phyloP scores from a whole-genome alignment of 1,284 basidiomycete genomes.

The Austropuccinia psidii region DNA sequence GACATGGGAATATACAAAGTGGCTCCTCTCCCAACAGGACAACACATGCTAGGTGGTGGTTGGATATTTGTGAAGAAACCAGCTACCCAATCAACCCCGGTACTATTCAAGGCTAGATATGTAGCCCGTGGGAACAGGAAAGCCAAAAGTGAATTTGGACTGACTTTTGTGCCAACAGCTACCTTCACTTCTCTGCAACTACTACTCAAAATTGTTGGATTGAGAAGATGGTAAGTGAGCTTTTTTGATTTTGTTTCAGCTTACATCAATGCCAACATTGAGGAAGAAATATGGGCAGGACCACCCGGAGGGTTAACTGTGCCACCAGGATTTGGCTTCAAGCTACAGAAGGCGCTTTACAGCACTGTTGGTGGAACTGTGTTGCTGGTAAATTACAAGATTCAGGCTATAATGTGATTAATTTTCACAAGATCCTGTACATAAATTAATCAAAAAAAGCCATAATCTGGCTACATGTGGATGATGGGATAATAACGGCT shows the following conservation, averaged over 20 bases:
- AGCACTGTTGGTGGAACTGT: slow-evolving; percentile 21
- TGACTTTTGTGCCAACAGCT: not conserved
- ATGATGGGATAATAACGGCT: too few species aligned
- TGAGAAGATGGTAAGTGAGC: not conserved
- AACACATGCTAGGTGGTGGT: too few species aligned
- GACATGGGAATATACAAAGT: too few species aligned
- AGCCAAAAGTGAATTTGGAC: not conserved
- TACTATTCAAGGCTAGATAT: not conserved
- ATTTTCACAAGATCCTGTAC: too few species aligned
- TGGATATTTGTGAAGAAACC: too few species aligned
- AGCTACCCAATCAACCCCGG: too few species aligned
- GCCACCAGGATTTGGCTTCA: not conserved
- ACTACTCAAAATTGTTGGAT: not conserved
- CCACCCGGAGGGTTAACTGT: not conserved
- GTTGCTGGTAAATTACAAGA: too few species aligned
- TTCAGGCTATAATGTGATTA: too few species aligned
- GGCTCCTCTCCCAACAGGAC: too few species aligned
- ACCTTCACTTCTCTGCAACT: not conserved
- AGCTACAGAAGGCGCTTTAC: not conserved
- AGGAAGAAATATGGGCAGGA: slow-evolving; percentile 8
- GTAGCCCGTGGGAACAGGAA: not conserved
- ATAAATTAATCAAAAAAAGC: too few species aligned
- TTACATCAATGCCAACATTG: slow-evolving; percentile 1
- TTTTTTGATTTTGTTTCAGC: slow-evolving; percentile 3
- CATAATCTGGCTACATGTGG: too few species aligned